These are phyloP conservation scores for Aspergillus egyptiacus DNA, from an alignment of 495 filamentous ascomycete species.

Conservation along the genomic window DNA sequence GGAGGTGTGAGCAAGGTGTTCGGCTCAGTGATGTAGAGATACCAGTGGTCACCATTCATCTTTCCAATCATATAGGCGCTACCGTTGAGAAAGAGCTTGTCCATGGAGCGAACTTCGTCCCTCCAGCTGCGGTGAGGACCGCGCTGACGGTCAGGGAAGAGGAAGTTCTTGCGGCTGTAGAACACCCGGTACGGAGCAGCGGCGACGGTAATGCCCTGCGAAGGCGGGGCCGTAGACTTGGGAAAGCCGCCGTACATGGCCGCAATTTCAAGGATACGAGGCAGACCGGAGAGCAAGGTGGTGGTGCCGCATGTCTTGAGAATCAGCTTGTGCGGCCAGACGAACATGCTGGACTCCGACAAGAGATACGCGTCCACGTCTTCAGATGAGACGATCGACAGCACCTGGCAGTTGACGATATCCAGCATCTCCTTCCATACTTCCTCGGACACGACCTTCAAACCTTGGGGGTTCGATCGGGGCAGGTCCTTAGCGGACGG, in stretches of 20 bases:
- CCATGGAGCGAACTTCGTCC: conserved; percentile 86
- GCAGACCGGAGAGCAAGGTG: conserved; percentile 82
- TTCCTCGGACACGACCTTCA: conserved; percentile 79
- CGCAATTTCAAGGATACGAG: conserved; percentile 85
- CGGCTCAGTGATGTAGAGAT: conserved; percentile 90
- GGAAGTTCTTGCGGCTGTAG: conserved; percentile 97
- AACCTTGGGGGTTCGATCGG: conserved; percentile 61
- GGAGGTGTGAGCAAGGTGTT: conserved; percentile 78
- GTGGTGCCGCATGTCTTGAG: conserved; percentile 99
- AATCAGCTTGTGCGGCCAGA: conserved; percentile 98
- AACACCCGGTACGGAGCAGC: conserved; percentile 93
- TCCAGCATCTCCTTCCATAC: conserved; percentile 97
- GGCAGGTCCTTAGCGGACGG: conserved; percentile 71
- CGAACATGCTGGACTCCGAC: conserved; percentile 98
- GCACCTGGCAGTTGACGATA: conserved; percentile 95
- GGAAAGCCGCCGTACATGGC: conserved; percentile 83
- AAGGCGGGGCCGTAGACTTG: conserved; percentile 44
- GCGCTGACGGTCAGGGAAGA: conserved; percentile 90
- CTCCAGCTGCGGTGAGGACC: conserved; percentile 97
- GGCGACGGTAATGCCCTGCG: conserved; percentile 55
- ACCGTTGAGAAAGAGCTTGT: conserved; percentile 82
- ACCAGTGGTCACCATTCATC: conserved; percentile 99
- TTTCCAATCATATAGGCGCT: conserved; percentile 99
- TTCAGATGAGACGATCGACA: conserved; percentile 91
- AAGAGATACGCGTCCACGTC: conserved; percentile 95